phyloP scores from a whole-genome alignment of 2,329 filamentous ascomycete species.

The Aspergillus pseudoterreus region DNA sequence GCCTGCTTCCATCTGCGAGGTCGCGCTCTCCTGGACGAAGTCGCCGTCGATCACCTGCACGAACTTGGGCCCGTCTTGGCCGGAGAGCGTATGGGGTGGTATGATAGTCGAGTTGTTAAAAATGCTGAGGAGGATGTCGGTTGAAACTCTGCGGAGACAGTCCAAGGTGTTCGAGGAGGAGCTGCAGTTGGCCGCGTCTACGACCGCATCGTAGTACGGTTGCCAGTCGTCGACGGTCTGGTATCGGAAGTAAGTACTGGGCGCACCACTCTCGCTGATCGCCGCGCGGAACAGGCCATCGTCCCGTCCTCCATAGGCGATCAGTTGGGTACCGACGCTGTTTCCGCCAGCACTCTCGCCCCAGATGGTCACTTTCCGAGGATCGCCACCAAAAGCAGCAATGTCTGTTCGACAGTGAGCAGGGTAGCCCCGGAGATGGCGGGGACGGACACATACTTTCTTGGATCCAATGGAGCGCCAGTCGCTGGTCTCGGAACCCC shows the following conservation, averaged over 20 bases:
- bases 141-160: slow-evolving; percentile 7
- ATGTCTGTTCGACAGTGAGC: slow-evolving; percentile 4
- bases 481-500: slow-evolving; percentile 33
- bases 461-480: slow-evolving; percentile 12
- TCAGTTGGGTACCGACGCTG: slow-evolving; percentile 15
- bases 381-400: slow-evolving; percentile 12
- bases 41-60: slow-evolving; percentile 6
- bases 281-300: slow-evolving; percentile 21
- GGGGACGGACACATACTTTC: slow-evolving; percentile 4
- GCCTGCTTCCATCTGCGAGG: neutral
- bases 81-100: too few species aligned
- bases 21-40: neutral
- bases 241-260: slow-evolving; percentile 3
- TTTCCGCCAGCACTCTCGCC: slow-evolving; percentile 15
- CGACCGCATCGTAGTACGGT: slow-evolving; percentile 6
- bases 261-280: slow-evolving; percentile 16
- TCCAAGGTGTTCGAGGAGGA: neutral
- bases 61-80: too few species aligned
- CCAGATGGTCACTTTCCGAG: slow-evolving; percentile 11
- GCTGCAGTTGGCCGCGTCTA: slow-evolving; percentile 8
- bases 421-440: too few species aligned
- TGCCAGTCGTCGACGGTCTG: slow-evolving; percentile 3
- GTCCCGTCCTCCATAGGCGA: slow-evolving; percentile 21
- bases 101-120: too few species aligned
- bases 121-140: neutral